Evolutionary conservation across 169 alveolate species (phyloP), one percentile per base, ranked within the genome.

Genomic region (Plasmodium ovale): DNA sequence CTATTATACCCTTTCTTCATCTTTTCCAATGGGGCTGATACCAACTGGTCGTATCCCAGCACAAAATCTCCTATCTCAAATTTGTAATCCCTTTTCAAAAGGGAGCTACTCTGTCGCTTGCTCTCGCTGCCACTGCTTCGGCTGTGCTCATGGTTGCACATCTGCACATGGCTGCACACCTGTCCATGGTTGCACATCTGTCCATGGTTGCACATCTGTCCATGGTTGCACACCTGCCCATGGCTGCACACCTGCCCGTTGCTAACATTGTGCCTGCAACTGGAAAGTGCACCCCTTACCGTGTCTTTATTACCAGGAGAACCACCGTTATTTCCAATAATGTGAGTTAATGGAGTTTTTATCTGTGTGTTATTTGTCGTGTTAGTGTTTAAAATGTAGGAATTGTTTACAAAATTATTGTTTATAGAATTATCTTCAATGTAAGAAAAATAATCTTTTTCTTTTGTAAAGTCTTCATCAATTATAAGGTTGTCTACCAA

Each of bases 41-140:
- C 92, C 7, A 92, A 88, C 65, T 72, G 82, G 23, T 79, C 94
- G 16, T 89, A 72, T 6, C 95, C 95, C n/a, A 87, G 44, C n/a
- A 92, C 91, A 51, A 88, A 92, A 31, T 74, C 91, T 39, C 71
- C 91, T 23, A 71, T 71, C 25, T 69, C 70, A 47, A 77, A 68
- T n/a, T 77, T 64, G 60, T 60, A 54, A 21, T 68, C 51, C 21
- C 16, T 64, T 49, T 37, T 29, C 4, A 70, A 33, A 31, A 47
- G 16, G 39, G 59, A 6, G 10, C 42, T 56, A 21, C 56, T 33
- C 29, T 29, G 14, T 2, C 10, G 77, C 23, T 16, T 35, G 23
- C 49, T 65, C n/a, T 39, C 47, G 29, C 72, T 9, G 5, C 29
- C 23, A 21, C 54, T 19, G 9, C 72, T 62, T 23, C 6, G 23